Evolutionary conservation across 768 basidiomycete genomes (phyloP).

Genomic region (Leccinellum rugosiceps): DNA sequence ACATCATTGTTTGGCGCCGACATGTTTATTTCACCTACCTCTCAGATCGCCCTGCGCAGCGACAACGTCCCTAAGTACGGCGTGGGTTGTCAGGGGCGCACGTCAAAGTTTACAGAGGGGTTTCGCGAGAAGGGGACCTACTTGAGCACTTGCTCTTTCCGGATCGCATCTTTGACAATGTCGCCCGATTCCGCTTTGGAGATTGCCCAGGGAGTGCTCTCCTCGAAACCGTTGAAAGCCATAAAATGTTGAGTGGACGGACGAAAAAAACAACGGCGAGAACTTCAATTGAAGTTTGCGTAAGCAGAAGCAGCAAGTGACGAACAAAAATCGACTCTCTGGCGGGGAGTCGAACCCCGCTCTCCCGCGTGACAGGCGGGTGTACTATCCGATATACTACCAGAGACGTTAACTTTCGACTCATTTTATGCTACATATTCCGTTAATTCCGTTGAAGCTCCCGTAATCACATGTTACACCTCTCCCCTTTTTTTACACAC

Average conservation of each 20-base stretch:
- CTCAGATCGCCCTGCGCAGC: constrained; percentile 75
- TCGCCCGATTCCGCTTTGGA: constrained; percentile 48
- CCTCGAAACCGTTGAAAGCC: constrained; percentile 44
- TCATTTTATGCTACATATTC: background rate
- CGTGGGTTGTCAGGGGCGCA: background rate
- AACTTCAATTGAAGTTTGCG: background rate
- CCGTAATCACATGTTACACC: no score
- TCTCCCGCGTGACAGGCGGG: constrained; percentile 49
- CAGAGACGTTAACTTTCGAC: constrained; percentile 26
- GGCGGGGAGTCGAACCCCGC: constrained; percentile 48
- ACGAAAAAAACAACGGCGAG: background rate
- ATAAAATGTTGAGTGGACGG: constrained; percentile 13
- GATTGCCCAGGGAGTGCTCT: constrained; percentile 49
- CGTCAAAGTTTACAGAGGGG: background rate
- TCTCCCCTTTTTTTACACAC: background rate
- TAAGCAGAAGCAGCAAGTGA: background rate
- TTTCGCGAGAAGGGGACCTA: constrained; percentile 33
- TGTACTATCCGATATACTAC: constrained; percentile 54
- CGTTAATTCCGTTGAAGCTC: no score
- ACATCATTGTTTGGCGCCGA: background rate
- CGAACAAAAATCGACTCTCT: constrained; percentile 30
- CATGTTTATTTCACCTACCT: constrained; percentile 44
- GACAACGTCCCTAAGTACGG: constrained; percentile 57
- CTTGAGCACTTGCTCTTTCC: constrained; percentile 78
- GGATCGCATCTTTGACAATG: constrained; percentile 70